Percentiles rank a stretch among this genome's conserved stretches.
These are phyloP conservation scores for Talaromyces sp. DNA, from an alignment of 2,329 filamentous ascomycete species.

Conservation along the genomic window DNA sequence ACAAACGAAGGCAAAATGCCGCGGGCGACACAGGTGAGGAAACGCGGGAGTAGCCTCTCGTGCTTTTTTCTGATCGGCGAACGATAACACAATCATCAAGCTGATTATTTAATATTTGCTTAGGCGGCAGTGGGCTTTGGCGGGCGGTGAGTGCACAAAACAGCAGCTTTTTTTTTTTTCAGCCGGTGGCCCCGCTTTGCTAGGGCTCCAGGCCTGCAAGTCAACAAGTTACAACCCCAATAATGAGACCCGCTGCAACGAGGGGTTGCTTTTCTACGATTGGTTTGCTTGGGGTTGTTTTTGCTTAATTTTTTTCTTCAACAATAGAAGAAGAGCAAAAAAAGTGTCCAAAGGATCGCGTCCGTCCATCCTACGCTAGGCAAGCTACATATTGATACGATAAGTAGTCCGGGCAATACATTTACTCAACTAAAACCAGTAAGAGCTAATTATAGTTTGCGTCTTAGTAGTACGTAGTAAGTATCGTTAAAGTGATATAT, in stretches of 20 bases:
- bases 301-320: not conserved
- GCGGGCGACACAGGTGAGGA: not conserved
- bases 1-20: not conserved
- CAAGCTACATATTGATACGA: not conserved
- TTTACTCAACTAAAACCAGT: not conserved
- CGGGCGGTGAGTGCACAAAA: conserved; percentile 1
- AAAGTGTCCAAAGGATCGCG: not conserved
- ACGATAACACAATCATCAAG: not conserved
- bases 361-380: not conserved
- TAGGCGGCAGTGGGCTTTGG: not conserved
- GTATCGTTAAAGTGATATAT: not conserved
- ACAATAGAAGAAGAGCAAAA: not conserved
- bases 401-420: not conserved
- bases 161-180: not conserved
- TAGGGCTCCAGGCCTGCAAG: not conserved
- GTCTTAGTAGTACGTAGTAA: too few relatives aligned
- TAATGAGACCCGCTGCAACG: not conserved
- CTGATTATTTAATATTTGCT: not conserved
- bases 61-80: not conserved
- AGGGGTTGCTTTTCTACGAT: not conserved
- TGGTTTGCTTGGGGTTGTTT: not conserved
- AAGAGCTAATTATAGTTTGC: not conserved
- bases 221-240: too few relatives aligned
- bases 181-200: not conserved
- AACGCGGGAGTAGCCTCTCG: conserved; percentile 30